These are phyloP conservation scores for Besnoitia besnoiti DNA, from an alignment of 169 alveolate species.

Conservation along the genomic window DNA sequence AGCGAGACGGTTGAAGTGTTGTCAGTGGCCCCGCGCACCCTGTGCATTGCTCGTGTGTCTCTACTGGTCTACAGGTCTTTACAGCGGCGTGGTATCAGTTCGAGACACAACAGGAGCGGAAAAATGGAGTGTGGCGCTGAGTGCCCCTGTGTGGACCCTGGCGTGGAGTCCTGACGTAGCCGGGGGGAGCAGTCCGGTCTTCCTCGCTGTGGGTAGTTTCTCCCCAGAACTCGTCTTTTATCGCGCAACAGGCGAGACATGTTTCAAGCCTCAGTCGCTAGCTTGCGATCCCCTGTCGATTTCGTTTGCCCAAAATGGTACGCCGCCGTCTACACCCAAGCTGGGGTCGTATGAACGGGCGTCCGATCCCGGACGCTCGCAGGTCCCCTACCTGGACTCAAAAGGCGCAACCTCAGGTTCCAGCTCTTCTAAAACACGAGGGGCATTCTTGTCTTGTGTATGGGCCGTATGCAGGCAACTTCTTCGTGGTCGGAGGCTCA, in stretches of 20 bases:
- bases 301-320: slow-evolving; percentile 46
- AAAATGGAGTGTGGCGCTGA: slow-evolving; percentile 72
- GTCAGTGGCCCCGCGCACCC: too few relatives aligned
- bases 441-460: neutral
- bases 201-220: slow-evolving; percentile 88
- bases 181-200: neutral
- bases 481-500: slow-evolving; percentile 84
- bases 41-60: neutral
- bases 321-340: neutral
- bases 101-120: slow-evolving; percentile 80
- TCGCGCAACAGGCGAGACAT: slow-evolving; percentile 75
- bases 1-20: too few relatives aligned
- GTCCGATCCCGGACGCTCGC: neutral
- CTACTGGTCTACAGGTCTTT: slow-evolving; percentile 41
- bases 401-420: too few relatives aligned
- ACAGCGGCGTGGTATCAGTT: slow-evolving; percentile 79
- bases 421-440: neutral
- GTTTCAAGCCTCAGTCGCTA: slow-evolving; percentile 75
- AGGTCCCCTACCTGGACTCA: too few relatives aligned
- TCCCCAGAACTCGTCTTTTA: slow-evolving; percentile 82
- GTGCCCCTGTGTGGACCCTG: slow-evolving; percentile 85
- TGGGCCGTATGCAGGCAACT: slow-evolving; percentile 67
- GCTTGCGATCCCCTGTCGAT: slow-evolving; percentile 84
- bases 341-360: neutral
- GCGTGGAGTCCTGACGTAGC: slow-evolving; percentile 75